Base-by-base conservation (phyloP, 1,139 yeast genomes). In the Pichia norvegensis region DNA sequence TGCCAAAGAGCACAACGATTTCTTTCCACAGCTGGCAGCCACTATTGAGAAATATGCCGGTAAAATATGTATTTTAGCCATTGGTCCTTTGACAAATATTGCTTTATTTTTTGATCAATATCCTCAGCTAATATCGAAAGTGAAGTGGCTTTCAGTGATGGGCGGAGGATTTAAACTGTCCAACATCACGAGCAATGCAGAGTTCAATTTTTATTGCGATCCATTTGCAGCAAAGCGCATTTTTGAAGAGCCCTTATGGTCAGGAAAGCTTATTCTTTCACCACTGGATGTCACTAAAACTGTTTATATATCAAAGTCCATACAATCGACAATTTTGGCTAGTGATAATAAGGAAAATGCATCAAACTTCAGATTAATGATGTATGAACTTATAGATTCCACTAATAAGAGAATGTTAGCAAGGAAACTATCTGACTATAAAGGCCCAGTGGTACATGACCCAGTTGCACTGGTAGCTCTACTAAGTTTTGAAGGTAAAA, bases 371-470 rank as follows among this genome's bases (percentile, higher is more conserved):
- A 72, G 92, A 49, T 67, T 66, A 44, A 68, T 79, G 66, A 76
- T 76, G 56, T 71, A 70, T 56, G 79, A 78, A 46, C 69, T 85
- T 45, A 68, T 83, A 57, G 68, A 68, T 46, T 82, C 73, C 56
- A 81, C 79, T 19, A 59, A 72, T 72, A 6, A 64, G 66, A 29
- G 62, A 76, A 8, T 81, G 80, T 57, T 65, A 62, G 45, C 60
- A 61, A 20, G 61, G 60, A 20, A 73, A 70, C 49, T 75, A 27
- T 49, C 72, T 2, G 70, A 75, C 53, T 55, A 49, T 2, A 55
- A 62, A 5, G 94, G 94, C 0, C 90, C 95, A 1, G 92, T 92
- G 0, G 70, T 85, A 1, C 95, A 86, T 61, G 95, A 85, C 58
- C 94, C 95, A 0, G 64, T 85, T 42, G 86, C 95, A 0, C 68